Conservation (phyloP, 306 rosid genomes). For the Dryas octopetala region DNA sequence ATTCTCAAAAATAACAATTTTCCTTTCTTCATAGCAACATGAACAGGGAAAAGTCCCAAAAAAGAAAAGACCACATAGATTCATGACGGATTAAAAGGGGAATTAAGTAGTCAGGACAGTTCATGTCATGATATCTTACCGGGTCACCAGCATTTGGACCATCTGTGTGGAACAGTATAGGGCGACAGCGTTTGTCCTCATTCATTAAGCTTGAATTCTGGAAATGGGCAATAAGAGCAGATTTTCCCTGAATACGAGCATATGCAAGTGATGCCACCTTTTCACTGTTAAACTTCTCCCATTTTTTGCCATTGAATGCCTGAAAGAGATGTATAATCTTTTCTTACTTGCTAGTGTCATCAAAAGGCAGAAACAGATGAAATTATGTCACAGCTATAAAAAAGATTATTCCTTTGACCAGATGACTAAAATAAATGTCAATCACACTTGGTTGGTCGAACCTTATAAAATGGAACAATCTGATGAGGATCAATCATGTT, state of each 20-base stretch:
- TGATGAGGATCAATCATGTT: conserved; percentile 78
- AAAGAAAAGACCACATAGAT: background rate
- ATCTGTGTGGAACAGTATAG: conserved; percentile 79
- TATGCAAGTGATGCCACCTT: conserved; percentile 87
- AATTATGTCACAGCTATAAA: conserved; percentile 14
- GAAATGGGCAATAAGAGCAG: conserved; percentile 78
- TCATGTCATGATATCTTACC: conserved; percentile 40
- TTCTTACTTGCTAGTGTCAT: conserved; percentile 25
- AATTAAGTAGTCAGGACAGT: conserved; percentile 1
- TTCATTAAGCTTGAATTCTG: conserved; percentile 89
- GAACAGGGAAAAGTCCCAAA: too few relatives aligned
- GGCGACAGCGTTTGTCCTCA: conserved; percentile 83
- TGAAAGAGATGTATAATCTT: conserved; percentile 28
- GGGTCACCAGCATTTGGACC: conserved; percentile 92
- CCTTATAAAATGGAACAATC: conserved; percentile 80
- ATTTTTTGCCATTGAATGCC: conserved; percentile 85
- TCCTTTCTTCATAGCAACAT: too few relatives aligned
- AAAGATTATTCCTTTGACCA: background rate
- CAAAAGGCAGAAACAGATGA: conserved; percentile 12
- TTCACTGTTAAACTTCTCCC: conserved; percentile 95
- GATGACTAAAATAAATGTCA: conserved; percentile 17
- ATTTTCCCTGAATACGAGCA: conserved; percentile 85
- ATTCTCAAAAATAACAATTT: too few relatives aligned
- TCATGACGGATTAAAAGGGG: background rate
- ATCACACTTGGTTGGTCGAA: conserved; percentile 17